Evolutionary conservation across 768 basidiomycete species (phyloP).

Genomic region (Cystofilobasidium macerans): DNA sequence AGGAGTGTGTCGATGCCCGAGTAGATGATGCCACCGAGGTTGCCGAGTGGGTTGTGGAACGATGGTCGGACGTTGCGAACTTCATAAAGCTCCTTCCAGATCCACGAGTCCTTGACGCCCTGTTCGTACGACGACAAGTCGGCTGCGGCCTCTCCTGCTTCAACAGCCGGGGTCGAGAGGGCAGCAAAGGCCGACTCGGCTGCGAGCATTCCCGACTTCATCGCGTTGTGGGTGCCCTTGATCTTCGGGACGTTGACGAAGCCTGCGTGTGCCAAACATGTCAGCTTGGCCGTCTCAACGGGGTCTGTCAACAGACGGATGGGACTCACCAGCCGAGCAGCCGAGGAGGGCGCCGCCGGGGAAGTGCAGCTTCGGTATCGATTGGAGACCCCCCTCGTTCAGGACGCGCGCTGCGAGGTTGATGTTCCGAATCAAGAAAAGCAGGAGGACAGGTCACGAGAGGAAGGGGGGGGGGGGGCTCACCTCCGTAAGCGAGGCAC

Average conservation of each 20-base stretch:
- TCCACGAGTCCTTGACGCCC: constrained; percentile 65
- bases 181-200: constrained; percentile 73
- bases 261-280: not conserved
- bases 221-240: constrained; percentile 96
- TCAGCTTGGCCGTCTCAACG: no score
- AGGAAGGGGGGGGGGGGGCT: not conserved
- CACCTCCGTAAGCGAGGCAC: constrained; percentile 69
- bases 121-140: constrained; percentile 66
- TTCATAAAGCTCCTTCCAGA: constrained; percentile 72
- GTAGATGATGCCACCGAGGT: constrained; percentile 78
- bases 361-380: constrained; percentile 73
- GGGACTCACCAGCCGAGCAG: constrained; percentile 57
- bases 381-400: constrained; percentile 89
- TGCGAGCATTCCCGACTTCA: constrained; percentile 97
- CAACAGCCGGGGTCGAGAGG: constrained; percentile 35
- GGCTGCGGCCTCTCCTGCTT: constrained; percentile 36
- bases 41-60: constrained; percentile 62
- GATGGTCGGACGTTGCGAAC: constrained; percentile 84
- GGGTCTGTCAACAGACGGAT: not conserved
- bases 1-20: constrained; percentile 79
- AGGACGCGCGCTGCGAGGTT: constrained; percentile 63
- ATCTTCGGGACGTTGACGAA: constrained; percentile 43
- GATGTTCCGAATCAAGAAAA: no score
- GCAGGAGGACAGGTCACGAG: not conserved
- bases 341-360: constrained; percentile 92